Evolutionary conservation across 2,329 filamentous ascomycete species (phyloP), one percentile per base, ranked within the genome.

Genomic region (Malbranchea zuffiana): DNA sequence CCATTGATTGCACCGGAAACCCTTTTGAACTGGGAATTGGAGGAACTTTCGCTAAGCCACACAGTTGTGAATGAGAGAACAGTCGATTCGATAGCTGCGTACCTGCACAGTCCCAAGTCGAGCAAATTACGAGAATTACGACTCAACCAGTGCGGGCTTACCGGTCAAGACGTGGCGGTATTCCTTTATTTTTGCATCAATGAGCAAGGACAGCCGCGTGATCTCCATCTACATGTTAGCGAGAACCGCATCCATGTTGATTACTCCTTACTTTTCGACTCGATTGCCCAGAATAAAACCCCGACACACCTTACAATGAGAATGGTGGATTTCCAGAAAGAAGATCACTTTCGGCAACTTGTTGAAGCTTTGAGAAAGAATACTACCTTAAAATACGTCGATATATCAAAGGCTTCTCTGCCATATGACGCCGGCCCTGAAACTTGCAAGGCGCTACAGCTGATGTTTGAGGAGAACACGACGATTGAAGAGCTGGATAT

Each of bases 351-450:
- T 45, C 68, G 74, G 23, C 68, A 74, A 39, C 60, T 83, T 32
- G 64, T 82, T 5, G 60, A 72, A 41, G 77, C 79, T 1, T 50
- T 83, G 32, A 69, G 70, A 4, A 62, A 62, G 27, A 83, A 83
- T 50, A 74, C 62, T 12, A 75, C 74, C 0, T 70, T 82, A 32
- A 67, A 66, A 32, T 75, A 71, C 47, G 58, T 83, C 11, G 78
- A 83, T 52, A 75, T 83, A 17, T 82, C 79, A 1, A 77, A 80
- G 45, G 75, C 75, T 1, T 81, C 78, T 0, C 61, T 83, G 15
- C 79, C 78, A 10, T 76, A 75, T 37, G 78, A 82, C 51, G 78
- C 78, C 3, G 72, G 74, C 6, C 69, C 73, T 6, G 75, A 80
- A 40, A 82, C 78, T 0, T 81, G 76, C 48, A 69, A 71, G 41